Conservation (phyloP, 2,329 filamentous ascomycete species). For the Epichloe typhina region DNA sequence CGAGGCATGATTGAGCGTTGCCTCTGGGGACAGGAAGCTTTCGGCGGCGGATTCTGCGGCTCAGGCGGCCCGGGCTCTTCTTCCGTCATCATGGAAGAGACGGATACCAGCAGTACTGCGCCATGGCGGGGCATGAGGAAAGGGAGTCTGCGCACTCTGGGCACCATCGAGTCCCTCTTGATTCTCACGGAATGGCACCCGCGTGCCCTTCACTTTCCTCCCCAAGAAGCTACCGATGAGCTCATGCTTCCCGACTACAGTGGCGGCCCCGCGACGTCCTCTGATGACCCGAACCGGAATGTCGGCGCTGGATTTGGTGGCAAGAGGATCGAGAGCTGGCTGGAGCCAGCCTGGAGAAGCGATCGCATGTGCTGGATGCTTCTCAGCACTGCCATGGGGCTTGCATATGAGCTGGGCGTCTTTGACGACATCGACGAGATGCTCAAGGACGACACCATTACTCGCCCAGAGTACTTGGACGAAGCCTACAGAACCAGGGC, state of each 20-base stretch:
- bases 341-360: conserved; percentile 88
- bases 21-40: conserved; percentile 92
- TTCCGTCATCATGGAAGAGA: conserved; percentile 32
- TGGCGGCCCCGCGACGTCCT: conserved; percentile 27
- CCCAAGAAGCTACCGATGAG: conserved; percentile 61
- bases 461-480: conserved; percentile 56
- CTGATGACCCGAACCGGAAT: conserved; percentile 18
- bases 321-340: conserved; percentile 83
- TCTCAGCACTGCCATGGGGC: conserved; percentile 74
- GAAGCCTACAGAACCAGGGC: conserved; percentile 65
- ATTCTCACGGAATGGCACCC: conserved; percentile 97
- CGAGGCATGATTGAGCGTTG: conserved; percentile 91
- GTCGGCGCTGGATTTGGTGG: conserved; percentile 54
- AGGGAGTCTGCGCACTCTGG: conserved; percentile 74
- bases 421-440: conserved; percentile 80
- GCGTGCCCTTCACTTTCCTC: conserved; percentile 83
- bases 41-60: conserved; percentile 75
- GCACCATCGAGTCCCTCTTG: conserved; percentile 87
- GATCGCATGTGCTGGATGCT: conserved; percentile 99
- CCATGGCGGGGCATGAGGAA: conserved; percentile 58
- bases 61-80: conserved; percentile 41
- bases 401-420: conserved; percentile 88
- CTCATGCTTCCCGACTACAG: conserved; percentile 50
- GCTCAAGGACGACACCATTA: conserved; percentile 44
- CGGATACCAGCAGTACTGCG: conserved; percentile 53